Base-by-base conservation (phyloP, 2,329 filamentous ascomycete species). In the Raffaelea deltoideospora region DNA sequence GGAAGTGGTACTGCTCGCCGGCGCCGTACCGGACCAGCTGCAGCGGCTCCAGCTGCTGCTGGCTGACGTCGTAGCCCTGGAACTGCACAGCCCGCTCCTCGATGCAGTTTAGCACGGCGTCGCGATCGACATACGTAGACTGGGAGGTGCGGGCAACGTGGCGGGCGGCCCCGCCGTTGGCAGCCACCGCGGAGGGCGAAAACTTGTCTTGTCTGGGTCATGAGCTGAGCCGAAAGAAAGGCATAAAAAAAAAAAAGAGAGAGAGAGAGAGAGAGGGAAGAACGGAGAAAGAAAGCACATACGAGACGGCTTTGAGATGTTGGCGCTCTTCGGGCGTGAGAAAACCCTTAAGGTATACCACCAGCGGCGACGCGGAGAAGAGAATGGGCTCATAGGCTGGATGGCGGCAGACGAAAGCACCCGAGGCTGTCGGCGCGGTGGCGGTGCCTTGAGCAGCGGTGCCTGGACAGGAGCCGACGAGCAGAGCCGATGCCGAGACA, bases 341-440 rank as follows among this genome's bases (percentile, higher is more conserved):
- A 40, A 69, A 68, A 44, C 60, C 53, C 43, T 56, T 54, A 18
- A 69, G 53, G 46, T 69, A 69, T 23, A 69, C 58, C 3, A 68
- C 60, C 3, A 68, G 49, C 8, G 65, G 65, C 4, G 63, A 64
- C 28, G 59, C 58, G 19, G 63, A 68, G 10, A 66, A 48, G 18
- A 66, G 50, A 39, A 60, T 59, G 13, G 57, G 48, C 24, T 59
- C 53, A 48, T 64, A 65, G 0, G 60, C 49, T 1, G 45, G 45
- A 24, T 47, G 42, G n/a, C 34, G 5, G 37, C 44, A n/a, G n/a
- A n/a, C n/a, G n/a, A n/a, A n/a, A n/a, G n/a, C n/a, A 46, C 14
- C 26, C 35, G 11, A 29, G 38, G 17, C 31, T 18, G 33, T 14
- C 23, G 10, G 26, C 32, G 3, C 9, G 4, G 13, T 10, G 17